Conservation (phyloP, 306 rosid species). For the Bauhinia variegata region DNA sequence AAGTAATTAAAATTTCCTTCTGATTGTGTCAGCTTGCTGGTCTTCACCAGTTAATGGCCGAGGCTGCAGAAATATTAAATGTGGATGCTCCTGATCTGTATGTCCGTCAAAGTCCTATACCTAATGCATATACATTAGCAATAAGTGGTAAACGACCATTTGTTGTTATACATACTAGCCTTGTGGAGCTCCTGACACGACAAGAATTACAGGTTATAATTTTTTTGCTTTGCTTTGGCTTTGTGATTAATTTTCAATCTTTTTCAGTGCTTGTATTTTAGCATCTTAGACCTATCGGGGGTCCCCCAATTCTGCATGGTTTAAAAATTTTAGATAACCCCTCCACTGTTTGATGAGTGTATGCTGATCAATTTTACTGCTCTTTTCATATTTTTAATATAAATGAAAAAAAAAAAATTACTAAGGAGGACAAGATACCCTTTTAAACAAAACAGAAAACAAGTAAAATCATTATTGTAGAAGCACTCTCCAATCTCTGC, state of each 20-base stretch:
- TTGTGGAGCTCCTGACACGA: constrained; percentile 90
- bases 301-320: neutral
- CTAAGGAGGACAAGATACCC: too few relatives aligned
- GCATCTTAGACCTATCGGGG: neutral
- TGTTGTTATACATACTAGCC: constrained; percentile 90
- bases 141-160: constrained; percentile 90
- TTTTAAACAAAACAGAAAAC: too few relatives aligned
- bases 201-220: constrained; percentile 80
- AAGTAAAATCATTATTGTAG: too few relatives aligned
- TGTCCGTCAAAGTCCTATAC: constrained; percentile 95
- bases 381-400: too few relatives aligned
- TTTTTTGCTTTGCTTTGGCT: constrained; percentile 21
- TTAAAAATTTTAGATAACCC: too few relatives aligned
- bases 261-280: constrained; percentile 2
- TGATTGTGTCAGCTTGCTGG: constrained; percentile 70
- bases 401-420: too few relatives aligned
- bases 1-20: constrained; percentile 9
- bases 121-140: constrained; percentile 97
- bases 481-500: too few relatives aligned
- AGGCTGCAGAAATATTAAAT: constrained; percentile 82
- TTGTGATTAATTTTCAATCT: constrained; percentile 15
- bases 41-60: constrained; percentile 75
- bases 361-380: too few relatives aligned
- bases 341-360: too few relatives aligned
- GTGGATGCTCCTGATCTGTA: constrained; percentile 86